Evolutionary conservation across 2,329 filamentous ascomycete genomes (phyloP).

Genomic region (Chrysoporthe deuterocubensis): DNA sequence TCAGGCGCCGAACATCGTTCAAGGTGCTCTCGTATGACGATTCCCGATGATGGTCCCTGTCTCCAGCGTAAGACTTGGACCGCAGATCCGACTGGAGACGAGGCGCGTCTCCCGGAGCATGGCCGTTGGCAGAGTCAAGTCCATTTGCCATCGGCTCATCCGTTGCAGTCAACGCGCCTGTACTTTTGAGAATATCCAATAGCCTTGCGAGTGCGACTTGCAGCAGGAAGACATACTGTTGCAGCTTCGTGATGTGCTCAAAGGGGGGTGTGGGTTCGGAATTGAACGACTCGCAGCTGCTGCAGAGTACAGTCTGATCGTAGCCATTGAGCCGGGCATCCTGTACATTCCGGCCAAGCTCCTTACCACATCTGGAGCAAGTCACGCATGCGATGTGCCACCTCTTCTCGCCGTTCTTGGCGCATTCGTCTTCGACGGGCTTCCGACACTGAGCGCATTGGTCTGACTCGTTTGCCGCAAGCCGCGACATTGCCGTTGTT

Average conservation of each 20-base stretch:
- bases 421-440: conserved; percentile 93
- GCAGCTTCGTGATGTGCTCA: conserved; percentile 78
- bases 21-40: conserved; percentile 94
- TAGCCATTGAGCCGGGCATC: conserved; percentile 73
- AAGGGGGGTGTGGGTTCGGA: conserved; percentile 62
- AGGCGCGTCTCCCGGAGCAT: conserved; percentile 51
- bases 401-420: conserved; percentile 72
- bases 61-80: conserved; percentile 74
- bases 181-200: conserved; percentile 82
- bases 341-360: conserved; percentile 70
- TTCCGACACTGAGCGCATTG: conserved; percentile 81
- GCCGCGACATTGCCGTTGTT: conserved; percentile 65
- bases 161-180: conserved; percentile 76
- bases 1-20: conserved; percentile 88
- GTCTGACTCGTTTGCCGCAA: conserved; percentile 79
- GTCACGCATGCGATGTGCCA: conserved; percentile 85
- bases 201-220: conserved; percentile 89
- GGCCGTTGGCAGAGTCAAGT: conserved; percentile 69
- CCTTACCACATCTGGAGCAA: conserved; percentile 68
- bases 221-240: conserved; percentile 93
- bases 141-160: conserved; percentile 72
- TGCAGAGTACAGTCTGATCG: conserved; percentile 74
- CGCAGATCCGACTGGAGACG: conserved; percentile 68
- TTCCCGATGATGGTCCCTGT: conserved; percentile 65
- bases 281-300: conserved; percentile 62